These are phyloP conservation scores for Aspergillus transmontanensis DNA, from an alignment of 2,329 filamentous ascomycete genomes.

Conservation along the genomic window DNA sequence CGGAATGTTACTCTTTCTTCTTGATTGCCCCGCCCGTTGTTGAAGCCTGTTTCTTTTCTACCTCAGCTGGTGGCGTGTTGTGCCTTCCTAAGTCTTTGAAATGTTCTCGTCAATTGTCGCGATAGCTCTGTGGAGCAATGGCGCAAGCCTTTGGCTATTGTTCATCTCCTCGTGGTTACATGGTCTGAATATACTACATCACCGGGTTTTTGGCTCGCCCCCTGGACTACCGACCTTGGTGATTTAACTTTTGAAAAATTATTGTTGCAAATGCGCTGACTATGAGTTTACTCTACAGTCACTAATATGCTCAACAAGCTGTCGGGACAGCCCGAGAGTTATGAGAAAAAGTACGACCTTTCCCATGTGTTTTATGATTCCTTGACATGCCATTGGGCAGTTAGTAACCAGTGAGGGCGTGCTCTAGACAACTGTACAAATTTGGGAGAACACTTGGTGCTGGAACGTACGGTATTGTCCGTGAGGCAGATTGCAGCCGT, in stretches of 20 bases:
- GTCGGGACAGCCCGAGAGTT: slow-evolving; percentile 94
- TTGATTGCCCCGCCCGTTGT: background rate
- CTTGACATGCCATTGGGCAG: slow-evolving; percentile 10
- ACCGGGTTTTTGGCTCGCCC: background rate
- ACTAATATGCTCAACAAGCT: slow-evolving; percentile 92
- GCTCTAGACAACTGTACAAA: slow-evolving; percentile 74
- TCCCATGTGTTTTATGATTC: background rate
- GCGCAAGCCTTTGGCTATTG: slow-evolving; percentile 6
- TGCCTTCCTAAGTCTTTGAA: background rate
- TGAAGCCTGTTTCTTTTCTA: background rate
- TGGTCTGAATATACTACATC: slow-evolving; percentile 10
- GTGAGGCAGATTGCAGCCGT: slow-evolving; percentile 82
- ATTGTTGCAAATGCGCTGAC: background rate
- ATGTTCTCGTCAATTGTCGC: slow-evolving; percentile 6
- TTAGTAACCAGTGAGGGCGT: slow-evolving; percentile 10
- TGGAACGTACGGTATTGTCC: slow-evolving; percentile 96
- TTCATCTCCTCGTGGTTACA: slow-evolving; percentile 9
- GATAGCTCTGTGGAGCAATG: slow-evolving; percentile 9
- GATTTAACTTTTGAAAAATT: background rate
- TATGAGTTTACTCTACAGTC: slow-evolving; percentile 60
- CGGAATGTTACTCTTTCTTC: slow-evolving; percentile 6
- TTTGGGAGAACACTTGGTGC: slow-evolving; percentile 94
- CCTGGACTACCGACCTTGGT: background rate
- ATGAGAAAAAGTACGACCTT: slow-evolving; percentile 85
- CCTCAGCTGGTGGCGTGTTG: background rate